These are phyloP conservation scores for Boletus calvinii DNA, from an alignment of 1,284 basidiomycete genomes.

Conservation along the genomic window DNA sequence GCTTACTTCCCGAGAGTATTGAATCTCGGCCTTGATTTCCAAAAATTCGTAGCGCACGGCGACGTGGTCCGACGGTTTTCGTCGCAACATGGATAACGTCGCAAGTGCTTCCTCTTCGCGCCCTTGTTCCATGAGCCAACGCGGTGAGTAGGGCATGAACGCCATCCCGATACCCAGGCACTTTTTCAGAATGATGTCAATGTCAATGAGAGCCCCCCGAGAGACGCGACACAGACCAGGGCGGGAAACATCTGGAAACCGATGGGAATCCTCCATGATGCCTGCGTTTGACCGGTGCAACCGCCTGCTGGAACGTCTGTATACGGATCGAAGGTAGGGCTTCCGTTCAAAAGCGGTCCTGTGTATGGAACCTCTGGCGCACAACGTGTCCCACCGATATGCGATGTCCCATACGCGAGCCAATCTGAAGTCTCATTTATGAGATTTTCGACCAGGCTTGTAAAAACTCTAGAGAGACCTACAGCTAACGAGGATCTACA, in stretches of 20 bases:
- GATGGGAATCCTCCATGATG: constrained; percentile 33
- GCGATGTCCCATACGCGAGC: constrained; percentile 35
- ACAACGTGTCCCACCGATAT: constrained; percentile 36
- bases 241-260: constrained; percentile 35
- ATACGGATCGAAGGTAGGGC: constrained; percentile 31
- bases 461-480: constrained; percentile 2
- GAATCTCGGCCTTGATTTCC: constrained; percentile 34
- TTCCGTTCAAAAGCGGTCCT: constrained; percentile 35
- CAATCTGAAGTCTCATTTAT: constrained; percentile 23
- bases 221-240: constrained; percentile 20
- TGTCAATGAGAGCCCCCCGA: background rate
- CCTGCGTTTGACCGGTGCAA: constrained; percentile 32
- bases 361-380: constrained; percentile 33
- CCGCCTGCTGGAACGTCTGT: constrained; percentile 33
- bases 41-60: constrained; percentile 32
- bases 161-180: constrained; percentile 35
- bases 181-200: constrained; percentile 17
- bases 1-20: constrained; percentile 27
- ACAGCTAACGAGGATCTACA: constrained; percentile 36
- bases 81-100: constrained; percentile 29
- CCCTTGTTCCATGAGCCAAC: constrained; percentile 37
- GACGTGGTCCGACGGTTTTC: constrained; percentile 17
- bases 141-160: constrained; percentile 37
- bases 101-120: constrained; percentile 34
- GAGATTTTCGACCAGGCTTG: background rate